Percentiles rank a stretch among this genome's conserved stretches.
phyloP scores from a whole-genome alignment of 345 rosid genomes.

The Anacardium occidentale region DNA sequence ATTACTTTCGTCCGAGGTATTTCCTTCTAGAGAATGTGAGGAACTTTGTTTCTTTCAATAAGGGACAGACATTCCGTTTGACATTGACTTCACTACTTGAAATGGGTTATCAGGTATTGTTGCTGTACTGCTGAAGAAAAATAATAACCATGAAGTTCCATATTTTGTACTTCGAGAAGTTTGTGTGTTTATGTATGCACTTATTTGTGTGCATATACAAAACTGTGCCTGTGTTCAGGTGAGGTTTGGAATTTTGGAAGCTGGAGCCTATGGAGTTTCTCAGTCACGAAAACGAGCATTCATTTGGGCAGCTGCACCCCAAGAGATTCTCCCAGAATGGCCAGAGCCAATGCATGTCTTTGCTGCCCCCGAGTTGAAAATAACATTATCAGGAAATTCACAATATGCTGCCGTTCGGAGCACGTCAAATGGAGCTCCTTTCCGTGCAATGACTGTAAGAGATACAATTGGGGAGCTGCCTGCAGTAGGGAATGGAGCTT shows the following conservation, averaged over 20 bases:
- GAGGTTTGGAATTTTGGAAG: conserved; percentile 94
- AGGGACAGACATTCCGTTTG: conserved; percentile 80
- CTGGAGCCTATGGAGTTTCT: conserved; percentile 90
- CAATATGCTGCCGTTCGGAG: conserved; percentile 54
- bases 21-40: conserved; percentile 91
- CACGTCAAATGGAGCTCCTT: conserved; percentile 55
- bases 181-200: not conserved
- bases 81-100: conserved; percentile 66
- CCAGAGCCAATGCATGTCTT: conserved; percentile 99
- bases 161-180: not conserved
- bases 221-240: conserved; percentile 45
- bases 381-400: conserved; percentile 43
- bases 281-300: conserved; percentile 90
- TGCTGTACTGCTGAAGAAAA: not conserved
- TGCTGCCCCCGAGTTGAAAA: conserved; percentile 55
- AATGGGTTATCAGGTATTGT: conserved; percentile 55
- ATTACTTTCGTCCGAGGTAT: conserved; percentile 81
- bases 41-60: conserved; percentile 74
- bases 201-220: not conserved
- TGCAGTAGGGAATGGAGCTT: conserved; percentile 69
- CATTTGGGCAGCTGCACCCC: conserved; percentile 95
- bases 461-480: conserved; percentile 95
- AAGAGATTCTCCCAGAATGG: conserved; percentile 85
- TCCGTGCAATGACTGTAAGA: conserved; percentile 68
- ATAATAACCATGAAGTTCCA: not conserved